Base-by-base conservation (phyloP, 441 rosid genomes). In the Erysimum cheiri region DNA sequence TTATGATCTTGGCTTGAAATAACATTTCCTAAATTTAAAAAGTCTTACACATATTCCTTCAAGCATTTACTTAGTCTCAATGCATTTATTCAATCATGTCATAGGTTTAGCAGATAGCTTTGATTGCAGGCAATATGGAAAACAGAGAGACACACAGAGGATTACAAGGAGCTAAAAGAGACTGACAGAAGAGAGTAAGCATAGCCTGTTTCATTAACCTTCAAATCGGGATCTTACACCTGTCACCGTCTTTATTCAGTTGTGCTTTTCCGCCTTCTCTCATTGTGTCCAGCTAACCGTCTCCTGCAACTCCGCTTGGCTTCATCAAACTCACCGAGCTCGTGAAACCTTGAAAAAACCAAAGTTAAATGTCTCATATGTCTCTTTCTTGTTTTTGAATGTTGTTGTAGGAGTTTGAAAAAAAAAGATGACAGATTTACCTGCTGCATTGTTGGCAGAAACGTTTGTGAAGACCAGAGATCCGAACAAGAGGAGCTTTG, bases 381-480 rank as follows among this genome's bases (percentile, higher is more conserved):
- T 33, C 13, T 46, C 59, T 55, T 43, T 52, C 28, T 15, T 56
- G 24, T 55, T 47, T 36, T 49, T 13, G 22, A n/a, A 60, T 49
- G 53, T 60, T 12, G 57, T 67, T 5, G 57, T 14, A 46, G 28
- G 49, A 44, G 63, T n/a, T 49, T 64, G 36, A 40, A 24, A 7
- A 13, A 13, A 19, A 1, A 19, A 19, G 22, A 52, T 28, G 64
- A 47, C 1, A 58, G 17, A 35, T 10, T 11, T 36, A 93, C 98
- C 91, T 90, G 97, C 98, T 93, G 73, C 98, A 93, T 88, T 90
- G 98, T 73, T 93, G 98, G 80, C 98, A 93, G 69, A 93, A 93
- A 60, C 98, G 93, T 73, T 88, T 88, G 7, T 77, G 85, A 49
- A 72, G 73, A 46, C 92, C 93, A 28, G 69, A 80, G 56, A 93